Evolutionary conservation across 2,329 filamentous ascomycete species (phyloP), one percentile per base, ranked within the genome.

Genomic region (Apiospora marii): DNA sequence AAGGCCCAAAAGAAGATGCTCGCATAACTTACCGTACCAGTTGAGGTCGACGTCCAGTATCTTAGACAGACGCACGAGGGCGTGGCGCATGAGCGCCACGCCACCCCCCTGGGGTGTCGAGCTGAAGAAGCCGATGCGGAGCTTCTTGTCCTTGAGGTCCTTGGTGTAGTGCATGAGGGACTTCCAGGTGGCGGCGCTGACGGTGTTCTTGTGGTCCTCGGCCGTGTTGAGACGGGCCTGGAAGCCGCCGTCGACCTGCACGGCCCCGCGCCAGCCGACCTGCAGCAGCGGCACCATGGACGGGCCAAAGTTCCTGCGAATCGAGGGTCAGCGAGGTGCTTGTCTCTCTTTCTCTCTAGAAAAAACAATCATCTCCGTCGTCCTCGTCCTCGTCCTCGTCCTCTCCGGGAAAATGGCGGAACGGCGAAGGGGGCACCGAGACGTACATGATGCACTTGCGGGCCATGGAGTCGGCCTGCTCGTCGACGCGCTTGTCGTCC

Each of bases 31-130:
- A 88, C 85, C 89, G 83, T 88, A 95, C 94, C 94, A 96, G 72
- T 88, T 90, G 76, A 93, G 85, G 74, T 95, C 88, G 0, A 94
- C 90, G 0, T 89, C 92, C 64, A 94, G 79, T 4, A 91, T 84
- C 71, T 89, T 87, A 37, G 92, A 88, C 78, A 95, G 93, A 70
- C 94, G 88, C 67, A 95, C 89, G 43, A 96, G 81, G 13, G 93
- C 92, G 80, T 96, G 93, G 37, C 93, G 87, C 93, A 96, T 96
- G 69, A 95, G 85, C 6, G 93, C 93, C 12, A 96, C 93, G 58
- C 93, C 93, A 69, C 93, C 93, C n/a, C 93, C 93, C 79, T 95
- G 93, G 1, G 93, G 93, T 0, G 93, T 95, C 71, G 90, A 90
- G 79, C 92, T 94, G 85, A 95, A 95, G 82, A 94, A 95, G 1